Conservation (phyloP, 2,329 filamentous ascomycete species). For the Aspergillus floridensis region DNA sequence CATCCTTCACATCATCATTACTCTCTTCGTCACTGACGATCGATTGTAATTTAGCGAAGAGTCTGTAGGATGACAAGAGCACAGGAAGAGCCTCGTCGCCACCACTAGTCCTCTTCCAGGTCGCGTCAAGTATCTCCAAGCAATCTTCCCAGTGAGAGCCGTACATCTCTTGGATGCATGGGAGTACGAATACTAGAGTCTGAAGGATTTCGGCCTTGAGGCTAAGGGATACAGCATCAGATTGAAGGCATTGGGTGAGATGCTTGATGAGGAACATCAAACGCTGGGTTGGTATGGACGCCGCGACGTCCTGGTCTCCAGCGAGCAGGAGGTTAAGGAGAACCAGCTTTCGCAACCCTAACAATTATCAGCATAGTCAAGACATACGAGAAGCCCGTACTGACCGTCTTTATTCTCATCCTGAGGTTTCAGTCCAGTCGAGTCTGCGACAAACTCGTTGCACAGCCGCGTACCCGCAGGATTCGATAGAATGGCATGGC, state of each 20-base stretch:
- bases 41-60: constrained; percentile 62
- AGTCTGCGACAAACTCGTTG: constrained; percentile 60
- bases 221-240: constrained; percentile 50
- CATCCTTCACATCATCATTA: constrained; percentile 83
- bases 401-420: constrained; percentile 44
- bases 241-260: constrained; percentile 68
- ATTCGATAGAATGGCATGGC: constrained; percentile 48
- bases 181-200: constrained; percentile 59
- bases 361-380: constrained; percentile 15
- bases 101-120: constrained; percentile 54
- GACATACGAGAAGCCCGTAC: constrained; percentile 9
- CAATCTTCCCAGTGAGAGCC: constrained; percentile 79
- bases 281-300: constrained; percentile 57
- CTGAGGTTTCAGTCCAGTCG: constrained; percentile 54
- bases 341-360: constrained; percentile 50
- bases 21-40: constrained; percentile 58
- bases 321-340: constrained; percentile 55
- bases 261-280: constrained; percentile 81
- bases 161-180: constrained; percentile 76
- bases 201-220: constrained; percentile 42
- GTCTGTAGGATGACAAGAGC: constrained; percentile 68
- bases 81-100: constrained; percentile 58
- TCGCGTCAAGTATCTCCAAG: constrained; percentile 56
- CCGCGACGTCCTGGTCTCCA: constrained; percentile 48
- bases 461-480: constrained; percentile 52